phyloP scores from a whole-genome alignment of 805 yeast genomes.

The Torulaspora indica region DNA sequence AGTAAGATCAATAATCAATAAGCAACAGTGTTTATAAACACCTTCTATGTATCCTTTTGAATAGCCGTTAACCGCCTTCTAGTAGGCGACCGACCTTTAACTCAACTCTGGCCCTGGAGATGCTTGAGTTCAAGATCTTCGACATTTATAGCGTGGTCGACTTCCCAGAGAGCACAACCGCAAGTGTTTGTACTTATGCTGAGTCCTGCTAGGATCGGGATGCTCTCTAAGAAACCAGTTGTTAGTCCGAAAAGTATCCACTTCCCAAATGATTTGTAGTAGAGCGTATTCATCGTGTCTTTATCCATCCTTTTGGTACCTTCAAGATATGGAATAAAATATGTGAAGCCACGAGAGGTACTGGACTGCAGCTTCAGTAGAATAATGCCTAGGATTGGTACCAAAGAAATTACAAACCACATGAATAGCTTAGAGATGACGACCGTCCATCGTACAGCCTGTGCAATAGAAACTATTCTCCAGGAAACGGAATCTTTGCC shows the following conservation, averaged over 20 bases:
- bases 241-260: slow-evolving; percentile 12
- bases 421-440: background rate
- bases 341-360: slow-evolving; percentile 13
- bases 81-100: background rate
- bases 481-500: background rate
- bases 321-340: slow-evolving; percentile 11
- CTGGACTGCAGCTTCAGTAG: slow-evolving; percentile 9
- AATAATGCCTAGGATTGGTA: slow-evolving; percentile 9
- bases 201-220: slow-evolving; percentile 13
- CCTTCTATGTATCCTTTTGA: background rate
- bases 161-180: slow-evolving; percentile 17
- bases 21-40: too few species aligned
- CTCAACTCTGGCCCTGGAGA: background rate
- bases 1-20: background rate
- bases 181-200: slow-evolving; percentile 12
- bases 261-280: slow-evolving; percentile 9
- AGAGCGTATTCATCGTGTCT: slow-evolving; percentile 2
- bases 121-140: background rate
- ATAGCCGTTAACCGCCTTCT: background rate
- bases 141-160: background rate
- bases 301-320: slow-evolving; percentile 5
- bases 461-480: background rate
- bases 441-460: background rate
- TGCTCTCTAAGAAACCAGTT: slow-evolving; percentile 12
- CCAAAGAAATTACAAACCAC: slow-evolving; percentile 11